Base-by-base conservation (phyloP, 441 rosid species). In the Jatropha podagrica region DNA sequence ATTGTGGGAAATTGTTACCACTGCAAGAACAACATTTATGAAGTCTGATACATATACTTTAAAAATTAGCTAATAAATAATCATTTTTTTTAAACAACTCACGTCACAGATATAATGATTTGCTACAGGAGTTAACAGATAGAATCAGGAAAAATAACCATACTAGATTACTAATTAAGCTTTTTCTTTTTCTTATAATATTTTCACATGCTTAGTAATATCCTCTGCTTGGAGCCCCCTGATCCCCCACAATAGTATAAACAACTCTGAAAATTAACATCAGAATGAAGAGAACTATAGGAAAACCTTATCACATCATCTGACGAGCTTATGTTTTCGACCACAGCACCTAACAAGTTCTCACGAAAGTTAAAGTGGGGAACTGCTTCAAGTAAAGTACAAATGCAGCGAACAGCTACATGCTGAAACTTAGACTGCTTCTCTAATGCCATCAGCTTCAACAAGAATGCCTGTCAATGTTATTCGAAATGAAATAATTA, bases 331-430 rank as follows among this genome's bases (percentile, higher is more conserved):
- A 88, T 81, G 78, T 89, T 94, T 81, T 80, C 74, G 74, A 90
- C 89, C 81, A 88, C 97, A 55, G 87, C 86, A 69, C n/a, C 84
- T 76, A 96, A 67, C 81, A 96, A 85, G 82, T 79, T 88, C 78
- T 92, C 95, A 5, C 91, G 82, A 77, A 83, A 96, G 87, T 96
- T 94, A 84, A 94, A 96, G 87, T 96, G 97, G 37, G 97, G 97
- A 81, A 79, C 91, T 71, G 97, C 88, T 56, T 94, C 98, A 68
- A 96, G 92, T 86, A 96, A 86, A 65, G 82, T 80, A 80, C 93
- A 91, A 69, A 92, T 65, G 76, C 99, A 92, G 72, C 96, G 92
- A 56, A 89, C 84, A 37, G 84, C 94, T 71, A 86, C 89, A 77
- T 86, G 94, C 79, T 84, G 88, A 82, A 85, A 94, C 51, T 78